phyloP scores from a whole-genome alignment of 164 flowering plant species.

The Dillenia suffruticosa region DNA sequence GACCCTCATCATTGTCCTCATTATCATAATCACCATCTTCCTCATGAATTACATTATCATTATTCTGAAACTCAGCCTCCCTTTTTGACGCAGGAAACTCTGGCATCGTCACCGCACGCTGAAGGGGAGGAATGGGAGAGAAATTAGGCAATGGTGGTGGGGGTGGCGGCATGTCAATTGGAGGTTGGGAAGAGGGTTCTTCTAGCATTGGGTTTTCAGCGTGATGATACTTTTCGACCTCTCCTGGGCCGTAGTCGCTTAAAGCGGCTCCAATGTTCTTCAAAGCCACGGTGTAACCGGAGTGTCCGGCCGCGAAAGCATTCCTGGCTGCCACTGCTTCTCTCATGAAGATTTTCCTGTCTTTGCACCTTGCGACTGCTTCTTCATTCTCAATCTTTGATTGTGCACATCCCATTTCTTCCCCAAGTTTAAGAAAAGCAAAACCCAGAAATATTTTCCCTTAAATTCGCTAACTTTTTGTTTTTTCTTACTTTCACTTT shows the following conservation, averaged over 20 bases:
- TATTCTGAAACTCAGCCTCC: background rate
- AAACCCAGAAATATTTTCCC: too few species aligned
- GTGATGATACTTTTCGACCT: constrained; percentile 24
- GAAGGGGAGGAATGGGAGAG: constrained; percentile 45
- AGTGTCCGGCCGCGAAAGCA: constrained; percentile 78
- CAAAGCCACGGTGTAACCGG: constrained; percentile 59
- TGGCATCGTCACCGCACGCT: constrained; percentile 66
- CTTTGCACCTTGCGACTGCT: constrained; percentile 77
- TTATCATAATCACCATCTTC: constrained; percentile 38
- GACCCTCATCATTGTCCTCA: constrained; percentile 20
- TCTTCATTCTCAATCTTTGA: constrained; percentile 86
- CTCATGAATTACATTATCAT: constrained; percentile 16
- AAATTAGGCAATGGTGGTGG: constrained; percentile 64
- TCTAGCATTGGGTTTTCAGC: too few species aligned
- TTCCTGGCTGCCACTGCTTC: constrained; percentile 63
- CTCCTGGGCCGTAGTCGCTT: constrained; percentile 74
- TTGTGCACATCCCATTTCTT: constrained; percentile 83
- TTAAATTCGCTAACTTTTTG: too few species aligned
- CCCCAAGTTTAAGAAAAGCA: background rate
- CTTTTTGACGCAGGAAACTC: constrained; percentile 26
- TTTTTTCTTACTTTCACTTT: too few species aligned
- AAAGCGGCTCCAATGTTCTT: constrained; percentile 86
- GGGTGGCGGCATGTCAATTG: constrained; percentile 39
- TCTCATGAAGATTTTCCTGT: constrained; percentile 63
- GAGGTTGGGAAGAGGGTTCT: constrained; percentile 10